phyloP scores from a whole-genome alignment of 73 alveolate genomes.

The Tetrahymena malaccensis region DNA sequence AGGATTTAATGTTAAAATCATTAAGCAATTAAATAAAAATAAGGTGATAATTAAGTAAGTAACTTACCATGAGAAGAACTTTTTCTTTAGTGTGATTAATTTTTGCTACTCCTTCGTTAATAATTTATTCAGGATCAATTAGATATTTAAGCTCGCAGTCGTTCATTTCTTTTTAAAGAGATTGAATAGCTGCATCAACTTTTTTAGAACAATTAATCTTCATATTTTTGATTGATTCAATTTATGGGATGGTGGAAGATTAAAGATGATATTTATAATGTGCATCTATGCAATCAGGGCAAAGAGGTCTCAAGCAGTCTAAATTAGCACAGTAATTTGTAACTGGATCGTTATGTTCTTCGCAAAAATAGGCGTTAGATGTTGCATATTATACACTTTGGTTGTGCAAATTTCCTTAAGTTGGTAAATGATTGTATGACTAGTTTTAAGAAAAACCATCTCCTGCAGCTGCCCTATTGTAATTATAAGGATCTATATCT shows the following conservation, averaged over 20 bases:
- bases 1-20: too few relatives aligned
- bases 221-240: constrained; percentile 13
- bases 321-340: constrained; percentile 33
- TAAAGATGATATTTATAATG: constrained; percentile 13
- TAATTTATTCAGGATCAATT: constrained; percentile 34
- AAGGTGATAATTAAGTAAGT: not conserved
- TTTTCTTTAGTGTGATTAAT: constrained; percentile 17
- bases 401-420: not conserved
- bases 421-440: not conserved
- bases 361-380: not conserved
- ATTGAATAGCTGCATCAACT: constrained; percentile 19
- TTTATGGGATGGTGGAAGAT: not conserved
- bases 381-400: not conserved
- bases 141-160: constrained; percentile 3
- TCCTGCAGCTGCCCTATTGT: not conserved
- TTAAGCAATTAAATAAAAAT: not conserved
- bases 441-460: not conserved
- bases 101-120: constrained; percentile 7
- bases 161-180: not conserved
- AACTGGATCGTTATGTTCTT: constrained; percentile 16
- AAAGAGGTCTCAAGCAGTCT: constrained; percentile 23
- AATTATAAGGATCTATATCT: not conserved
- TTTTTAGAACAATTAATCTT: constrained; percentile 27
- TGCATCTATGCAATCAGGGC: constrained; percentile 37
- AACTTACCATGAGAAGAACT: not conserved